Evolutionary conservation across 345 rosid species (phyloP).

Genomic region (Heritiera fomes): DNA sequence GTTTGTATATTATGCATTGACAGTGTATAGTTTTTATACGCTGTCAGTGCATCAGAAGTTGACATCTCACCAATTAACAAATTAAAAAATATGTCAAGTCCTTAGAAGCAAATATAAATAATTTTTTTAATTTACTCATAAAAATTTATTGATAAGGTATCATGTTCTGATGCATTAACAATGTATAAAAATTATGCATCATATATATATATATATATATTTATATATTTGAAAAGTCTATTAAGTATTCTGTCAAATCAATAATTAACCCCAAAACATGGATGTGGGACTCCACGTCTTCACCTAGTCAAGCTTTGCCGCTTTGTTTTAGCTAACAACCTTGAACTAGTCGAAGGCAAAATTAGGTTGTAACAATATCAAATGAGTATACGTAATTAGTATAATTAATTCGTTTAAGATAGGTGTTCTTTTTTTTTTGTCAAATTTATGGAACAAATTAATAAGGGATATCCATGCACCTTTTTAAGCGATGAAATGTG

Average conservation of each 20-base stretch:
- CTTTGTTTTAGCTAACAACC: slow-evolving; percentile 2
- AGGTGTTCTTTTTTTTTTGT: not conserved
- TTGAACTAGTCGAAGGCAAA: slow-evolving; percentile 3
- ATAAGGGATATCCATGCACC: not conserved
- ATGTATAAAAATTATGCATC: no score
- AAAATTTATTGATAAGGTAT: no score
- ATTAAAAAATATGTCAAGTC: no score
- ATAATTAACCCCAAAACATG: not conserved
- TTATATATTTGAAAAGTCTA: not conserved
- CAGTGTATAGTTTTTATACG: no score
- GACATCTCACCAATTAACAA: no score
- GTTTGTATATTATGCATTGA: no score
- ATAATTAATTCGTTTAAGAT: not conserved
- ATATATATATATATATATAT: no score
- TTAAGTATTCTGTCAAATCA: not conserved
- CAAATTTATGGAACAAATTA: not conserved
- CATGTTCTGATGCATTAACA: no score
- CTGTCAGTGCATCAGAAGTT: no score
- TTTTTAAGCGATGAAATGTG: not conserved
- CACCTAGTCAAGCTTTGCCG: not conserved
- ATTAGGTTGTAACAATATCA: not conserved
- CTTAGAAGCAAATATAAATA: no score
- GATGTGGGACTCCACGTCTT: not conserved
- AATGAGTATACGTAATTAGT: not conserved
- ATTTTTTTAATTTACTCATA: no score